Evolutionary conservation across 352 stramenopile species (phyloP).

Genomic region (Globisporangium abappressorium): DNA sequence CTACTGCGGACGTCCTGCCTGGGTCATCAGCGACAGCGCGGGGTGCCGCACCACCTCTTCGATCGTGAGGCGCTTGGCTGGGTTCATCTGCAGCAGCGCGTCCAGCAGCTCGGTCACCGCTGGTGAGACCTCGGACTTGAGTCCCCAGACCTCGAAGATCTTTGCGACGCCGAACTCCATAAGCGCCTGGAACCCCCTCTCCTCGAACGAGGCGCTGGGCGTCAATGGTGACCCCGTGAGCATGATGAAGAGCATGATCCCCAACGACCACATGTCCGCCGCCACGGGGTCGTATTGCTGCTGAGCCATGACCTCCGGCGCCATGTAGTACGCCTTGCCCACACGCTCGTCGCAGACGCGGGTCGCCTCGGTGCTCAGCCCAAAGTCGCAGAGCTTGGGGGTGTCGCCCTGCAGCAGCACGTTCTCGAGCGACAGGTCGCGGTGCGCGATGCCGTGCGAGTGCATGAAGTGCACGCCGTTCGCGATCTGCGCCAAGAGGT

Average conservation of each 20-base stretch:
- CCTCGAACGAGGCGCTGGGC: constrained; percentile 23
- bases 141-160: constrained; percentile 51
- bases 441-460: constrained; percentile 40
- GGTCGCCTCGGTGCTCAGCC: constrained; percentile 29
- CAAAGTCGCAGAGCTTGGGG: constrained; percentile 60
- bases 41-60: constrained; percentile 26
- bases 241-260: constrained; percentile 67
- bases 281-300: constrained; percentile 37
- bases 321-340: constrained; percentile 58
- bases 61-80: constrained; percentile 28
- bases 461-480: constrained; percentile 39
- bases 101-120: constrained; percentile 25
- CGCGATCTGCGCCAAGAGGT: constrained; percentile 31
- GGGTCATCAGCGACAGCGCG: neutral
- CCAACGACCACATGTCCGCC: constrained; percentile 70
- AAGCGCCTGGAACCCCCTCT: constrained; percentile 31
- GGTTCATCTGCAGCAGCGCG: constrained; percentile 33
- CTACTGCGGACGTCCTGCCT: neutral
- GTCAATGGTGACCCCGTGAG: constrained; percentile 50
- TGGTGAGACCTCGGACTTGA: constrained; percentile 24
- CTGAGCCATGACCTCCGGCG: constrained; percentile 40
- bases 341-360: constrained; percentile 24
- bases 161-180: constrained; percentile 35
- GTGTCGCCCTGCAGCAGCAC: constrained; percentile 30
- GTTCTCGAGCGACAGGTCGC: constrained; percentile 59